Evolutionary conservation across 306 rosid species (phyloP), one percentile per base, ranked within the genome.

Genomic region (Vigna reflexopilosa): DNA sequence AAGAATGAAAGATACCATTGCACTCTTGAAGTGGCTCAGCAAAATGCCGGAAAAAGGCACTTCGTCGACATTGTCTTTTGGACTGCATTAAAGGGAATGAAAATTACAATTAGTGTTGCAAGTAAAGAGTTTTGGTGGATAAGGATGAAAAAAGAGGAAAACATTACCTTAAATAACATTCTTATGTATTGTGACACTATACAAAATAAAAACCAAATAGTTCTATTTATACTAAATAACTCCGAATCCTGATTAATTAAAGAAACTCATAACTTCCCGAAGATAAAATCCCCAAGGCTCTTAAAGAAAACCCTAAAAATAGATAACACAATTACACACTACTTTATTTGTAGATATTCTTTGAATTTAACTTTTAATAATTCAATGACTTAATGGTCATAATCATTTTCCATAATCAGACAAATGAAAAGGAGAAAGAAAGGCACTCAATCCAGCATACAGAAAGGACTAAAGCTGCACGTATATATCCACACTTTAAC

Each of bases 21-120:
- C 96, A 93, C 63, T 94, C 98, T 84, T 90, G 90, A 19, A 81
- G 67, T 78, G 97, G 96, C 90, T 94, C 98, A 44, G 96, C 93
- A 88, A 94, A 94, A 83, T 94, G 97, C 56, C 78, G 85, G 76
- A 85, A 94, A 87, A 94, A 71, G 67, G 92, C 94, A 86, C 84
- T 83, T 77, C 95, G 90, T 64, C 97, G 93, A 52, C 98, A 94
- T 73, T 83, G 91, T 82, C 75, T 85, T 83, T 89, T 94, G 80
- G 96, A 90, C 97, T 94, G 86, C 75, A 80, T 76, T 65, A 80
- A 77, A 64, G 77, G 38, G 70, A 36, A 64, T 45, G 52, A 54
- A 55, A 55, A 57, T 44, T 73, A 77, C 51, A 71, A 61, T 58
- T 63, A 72, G 36, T 72, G 61, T 64, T 62, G n/a, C 54, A 63